These are phyloP conservation scores for Chlamydomonas incerta DNA, from an alignment of 139 green algal genomes.

Conservation along the genomic window DNA sequence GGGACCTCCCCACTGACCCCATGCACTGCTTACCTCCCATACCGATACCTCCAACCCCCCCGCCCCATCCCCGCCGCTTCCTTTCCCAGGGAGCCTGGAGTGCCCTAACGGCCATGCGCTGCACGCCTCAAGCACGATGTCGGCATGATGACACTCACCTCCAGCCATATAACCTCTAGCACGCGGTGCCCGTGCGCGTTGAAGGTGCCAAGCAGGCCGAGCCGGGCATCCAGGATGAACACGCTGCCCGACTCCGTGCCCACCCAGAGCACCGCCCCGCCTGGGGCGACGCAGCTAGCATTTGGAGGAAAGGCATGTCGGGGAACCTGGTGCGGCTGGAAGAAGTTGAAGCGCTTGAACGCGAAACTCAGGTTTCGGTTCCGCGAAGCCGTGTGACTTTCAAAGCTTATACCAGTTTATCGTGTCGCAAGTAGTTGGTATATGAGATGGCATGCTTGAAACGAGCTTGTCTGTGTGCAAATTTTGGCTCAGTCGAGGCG, in stretches of 20 bases:
- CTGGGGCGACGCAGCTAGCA: conserved; percentile 55
- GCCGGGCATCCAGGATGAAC: conserved; percentile 52
- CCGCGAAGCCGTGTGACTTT: no score
- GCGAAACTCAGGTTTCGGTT: conserved; percentile 65
- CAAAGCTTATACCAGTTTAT: no score
- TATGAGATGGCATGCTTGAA: no score
- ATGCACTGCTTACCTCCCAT: neutral
- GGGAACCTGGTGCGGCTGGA: conserved; percentile 58
- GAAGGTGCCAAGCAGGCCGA: conserved; percentile 45
- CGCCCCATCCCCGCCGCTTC: no score
- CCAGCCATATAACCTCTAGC: conserved; percentile 57
- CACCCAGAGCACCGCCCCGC: conserved; percentile 56
- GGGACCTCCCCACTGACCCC: no score
- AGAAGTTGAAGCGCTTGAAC: conserved; percentile 86
- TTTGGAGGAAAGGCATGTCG: conserved; percentile 58
- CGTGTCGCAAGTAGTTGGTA: no score
- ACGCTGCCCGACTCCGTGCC: conserved; percentile 71
- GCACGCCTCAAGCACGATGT: no score
- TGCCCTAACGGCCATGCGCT: no score
- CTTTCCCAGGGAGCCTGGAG: no score
- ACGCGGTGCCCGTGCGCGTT: conserved; percentile 59
- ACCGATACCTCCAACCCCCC: neutral
- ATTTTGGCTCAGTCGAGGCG: no score
- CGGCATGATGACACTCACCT: no score
- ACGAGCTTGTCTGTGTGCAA: no score